Base-by-base conservation (phyloP, 2,329 filamentous ascomycete species). In the Drechslerella dactyloides region DNA sequence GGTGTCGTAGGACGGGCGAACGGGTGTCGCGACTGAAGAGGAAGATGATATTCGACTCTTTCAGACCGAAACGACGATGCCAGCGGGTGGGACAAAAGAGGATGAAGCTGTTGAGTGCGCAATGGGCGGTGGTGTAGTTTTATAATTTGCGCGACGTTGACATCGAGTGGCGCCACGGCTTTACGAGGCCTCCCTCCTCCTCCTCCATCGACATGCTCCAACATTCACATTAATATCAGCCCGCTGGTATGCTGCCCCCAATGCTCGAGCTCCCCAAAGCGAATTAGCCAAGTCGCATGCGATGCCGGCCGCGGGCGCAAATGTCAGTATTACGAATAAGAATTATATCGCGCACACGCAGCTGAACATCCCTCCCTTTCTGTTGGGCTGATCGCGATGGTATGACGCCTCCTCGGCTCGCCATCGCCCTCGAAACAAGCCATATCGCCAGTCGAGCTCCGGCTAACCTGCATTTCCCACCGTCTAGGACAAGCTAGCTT, bases 321-420 rank as follows among this genome's bases (percentile, higher is more conserved):
- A 63, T 54, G 52, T 54, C 63, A 70, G 54, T 46, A 57, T 30
- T 51, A 21, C 23, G 23, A 51, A 17, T 2, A 17, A 7, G 46
- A 13, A 53, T 24, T 63, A 70, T 70, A 70, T 70, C 66, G 58
- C 66, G 44, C 65, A 63, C 48, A 17, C 57, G 56, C 46, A 70
- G 59, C 66, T 70, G 66, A 70, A 60, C 59, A 70, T 64, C 59
- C 66, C 40, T 46, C 24, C 51, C 21, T 60, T 70, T 70, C 37
- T 59, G 66, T 70, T 70, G 66, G 61, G 66, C 66, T 70, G 66
- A 70, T 70, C 66, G 66, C 51, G 66, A 70, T 64, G 37, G 54
- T 70, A 70, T 70, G 66, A 70, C 66, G 66, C 58, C 24, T 33
- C n/a, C 21, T 56, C 21, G 15, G 44, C 44, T 48, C 44, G 44